These are phyloP conservation scores for Colletotrichum destructivum DNA, from an alignment of 2,329 filamentous ascomycete genomes.

Conservation along the genomic window DNA sequence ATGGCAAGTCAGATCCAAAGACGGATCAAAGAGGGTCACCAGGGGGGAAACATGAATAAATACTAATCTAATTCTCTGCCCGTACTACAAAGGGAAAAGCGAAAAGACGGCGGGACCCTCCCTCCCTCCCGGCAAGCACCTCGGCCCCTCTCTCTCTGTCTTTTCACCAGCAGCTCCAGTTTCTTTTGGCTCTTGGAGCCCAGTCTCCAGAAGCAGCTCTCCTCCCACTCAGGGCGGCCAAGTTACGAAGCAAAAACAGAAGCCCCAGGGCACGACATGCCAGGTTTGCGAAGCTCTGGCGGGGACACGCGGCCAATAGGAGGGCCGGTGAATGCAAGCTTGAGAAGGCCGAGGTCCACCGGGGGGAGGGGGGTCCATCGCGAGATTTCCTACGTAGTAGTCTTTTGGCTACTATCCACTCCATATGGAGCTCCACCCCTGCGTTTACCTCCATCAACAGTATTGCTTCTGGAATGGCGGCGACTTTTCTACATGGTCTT, in stretches of 20 bases:
- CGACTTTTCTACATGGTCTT: neutral
- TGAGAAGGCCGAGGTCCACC: slow-evolving; percentile 34
- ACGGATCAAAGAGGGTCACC: slow-evolving; percentile 19
- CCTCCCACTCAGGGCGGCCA: slow-evolving; percentile 33
- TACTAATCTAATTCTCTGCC: slow-evolving; percentile 27
- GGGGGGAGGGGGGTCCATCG: slow-evolving; percentile 25
- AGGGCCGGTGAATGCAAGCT: slow-evolving; percentile 36
- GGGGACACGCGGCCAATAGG: slow-evolving; percentile 23
- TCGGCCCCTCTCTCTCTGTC: slow-evolving; percentile 31
- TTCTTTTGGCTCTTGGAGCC: slow-evolving; percentile 21
- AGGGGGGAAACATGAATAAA: slow-evolving; percentile 28
- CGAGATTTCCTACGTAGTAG: slow-evolving; percentile 21
- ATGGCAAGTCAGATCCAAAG: slow-evolving; percentile 30
- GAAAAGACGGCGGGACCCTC: slow-evolving; percentile 32
- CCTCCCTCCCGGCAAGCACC: slow-evolving; percentile 13
- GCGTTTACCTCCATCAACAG: neutral
- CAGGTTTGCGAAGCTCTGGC: slow-evolving; percentile 37
- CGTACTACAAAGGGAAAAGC: slow-evolving; percentile 19
- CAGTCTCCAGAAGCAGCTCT: neutral
- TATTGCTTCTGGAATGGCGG: neutral
- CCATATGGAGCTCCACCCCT: slow-evolving; percentile 31
- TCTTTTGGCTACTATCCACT: neutral
- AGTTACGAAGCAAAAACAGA: slow-evolving; percentile 37
- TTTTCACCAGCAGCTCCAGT: slow-evolving; percentile 10
- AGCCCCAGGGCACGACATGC: slow-evolving; percentile 34